Evolutionary conservation across 345 rosid genomes (phyloP), one percentile per base, ranked within the genome.

Genomic region (Salix brachista): DNA sequence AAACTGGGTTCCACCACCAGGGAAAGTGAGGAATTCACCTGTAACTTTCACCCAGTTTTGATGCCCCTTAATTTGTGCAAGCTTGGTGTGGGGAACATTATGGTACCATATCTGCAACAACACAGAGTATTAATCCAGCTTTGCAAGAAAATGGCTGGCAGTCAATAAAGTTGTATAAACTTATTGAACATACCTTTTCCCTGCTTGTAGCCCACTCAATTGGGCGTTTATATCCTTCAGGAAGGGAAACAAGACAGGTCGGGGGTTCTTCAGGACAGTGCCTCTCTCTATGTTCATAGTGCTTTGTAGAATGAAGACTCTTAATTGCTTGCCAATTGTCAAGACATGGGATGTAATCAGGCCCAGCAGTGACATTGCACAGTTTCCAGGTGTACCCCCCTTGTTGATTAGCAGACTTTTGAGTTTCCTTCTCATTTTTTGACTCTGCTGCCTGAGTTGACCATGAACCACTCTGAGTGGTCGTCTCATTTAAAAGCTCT

Each of bases 1-100:
- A 85, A 96, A 96, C 78, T 96, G 98, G 82, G 99, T 96, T 82
- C 99, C 98, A 67, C 98, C 98, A 73, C 99, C 98, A 44, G 99
- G 99, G 80, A 96, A 93, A 75, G 97, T 93, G 67, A 96, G 92
- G 85, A 85, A 96, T 81, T 93, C 97, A 70, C 99, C 97, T 11
- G 82, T 76, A 32, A 96, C 91, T 86, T 96, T 96, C 74, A 96
- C 98, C 99, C 97, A 96, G 76, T 96, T 96, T 80, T 96, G 98
- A 87, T 96, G 97, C 67, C 97, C 99, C 88, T 96, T 93, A 74
- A 87, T 18, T 81, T 85, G 78, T 32, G 94, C 96, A 81, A 96
- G 96, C 86, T 93, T 91, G 64, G 94, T 90, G 78, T 96, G 97
- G 70, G 99, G 99, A 80, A 91, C 97, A 64, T 96, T 96, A 60